Conservation (phyloP, 148 eudicot species). For the Polygonum maritimum region DNA sequence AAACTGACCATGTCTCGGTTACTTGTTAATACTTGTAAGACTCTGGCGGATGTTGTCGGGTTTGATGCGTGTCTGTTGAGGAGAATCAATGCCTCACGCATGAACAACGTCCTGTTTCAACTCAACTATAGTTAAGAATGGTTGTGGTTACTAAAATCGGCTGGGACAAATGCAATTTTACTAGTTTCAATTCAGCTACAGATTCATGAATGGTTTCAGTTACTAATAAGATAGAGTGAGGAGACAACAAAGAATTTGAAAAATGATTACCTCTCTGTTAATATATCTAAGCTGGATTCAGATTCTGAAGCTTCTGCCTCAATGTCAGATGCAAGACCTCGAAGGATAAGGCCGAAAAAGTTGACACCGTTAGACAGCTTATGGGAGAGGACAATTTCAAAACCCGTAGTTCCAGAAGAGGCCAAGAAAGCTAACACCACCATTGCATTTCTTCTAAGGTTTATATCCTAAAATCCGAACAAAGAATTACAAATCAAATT, state of each 20-base stretch:
- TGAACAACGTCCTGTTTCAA: constrained; percentile 66
- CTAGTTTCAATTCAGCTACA: too few relatives aligned
- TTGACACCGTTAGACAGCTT: constrained; percentile 35
- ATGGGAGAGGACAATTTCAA: constrained; percentile 50
- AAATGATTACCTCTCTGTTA: constrained; percentile 51
- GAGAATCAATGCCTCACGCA: constrained; percentile 71
- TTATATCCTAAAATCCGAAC: constrained; percentile 40
- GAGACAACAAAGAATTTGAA: neutral
- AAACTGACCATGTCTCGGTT: constrained; percentile 49
- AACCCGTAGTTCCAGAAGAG: constrained; percentile 58
- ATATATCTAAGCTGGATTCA: constrained; percentile 33
- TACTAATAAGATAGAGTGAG: neutral
- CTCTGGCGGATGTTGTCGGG: constrained; percentile 48
- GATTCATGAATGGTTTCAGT: neutral
- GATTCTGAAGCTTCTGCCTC: constrained; percentile 47
- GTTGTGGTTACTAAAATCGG: too few relatives aligned
- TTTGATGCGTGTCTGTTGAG: constrained; percentile 76
- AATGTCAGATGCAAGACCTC: constrained; percentile 49
- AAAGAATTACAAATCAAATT: neutral
- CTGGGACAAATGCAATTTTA: too few relatives aligned
- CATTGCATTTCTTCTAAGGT: constrained; percentile 52
- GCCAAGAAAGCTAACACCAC: constrained; percentile 62
- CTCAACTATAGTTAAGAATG: too few relatives aligned
- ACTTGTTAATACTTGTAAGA: constrained; percentile 49
- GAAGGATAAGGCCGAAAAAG: constrained; percentile 48